A percentile compares a stretch with the other conserved stretches of the same genome.
Conservation (phyloP, 2,329 filamentous ascomycete genomes). For the Davidsoniella eucalypti region DNA sequence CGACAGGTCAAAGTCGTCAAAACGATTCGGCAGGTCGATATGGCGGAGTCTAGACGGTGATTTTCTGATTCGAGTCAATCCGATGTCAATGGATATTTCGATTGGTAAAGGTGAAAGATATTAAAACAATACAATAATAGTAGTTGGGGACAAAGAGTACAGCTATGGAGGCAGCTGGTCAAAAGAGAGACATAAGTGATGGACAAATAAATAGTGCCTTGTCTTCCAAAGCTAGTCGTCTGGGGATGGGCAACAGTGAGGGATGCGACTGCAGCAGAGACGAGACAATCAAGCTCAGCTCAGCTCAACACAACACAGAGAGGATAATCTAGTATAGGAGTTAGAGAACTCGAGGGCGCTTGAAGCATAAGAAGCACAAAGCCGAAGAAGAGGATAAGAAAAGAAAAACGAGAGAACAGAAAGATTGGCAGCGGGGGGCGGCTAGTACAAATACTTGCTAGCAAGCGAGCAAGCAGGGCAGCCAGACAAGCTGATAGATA, state of each 20-base stretch:
- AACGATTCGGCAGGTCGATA: too few species aligned
- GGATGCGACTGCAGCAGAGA: conserved; percentile 1
- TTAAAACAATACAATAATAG: conserved; percentile 4
- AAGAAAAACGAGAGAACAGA: conserved; percentile 5
- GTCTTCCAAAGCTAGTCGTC: too few species aligned
- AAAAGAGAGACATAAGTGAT: conserved; percentile 13
- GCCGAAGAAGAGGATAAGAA: conserved; percentile 13
- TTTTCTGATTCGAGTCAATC: too few species aligned
- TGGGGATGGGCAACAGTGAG: neutral
- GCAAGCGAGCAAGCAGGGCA: too few species aligned
- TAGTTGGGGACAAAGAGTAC: neutral
- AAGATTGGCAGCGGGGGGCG: conserved; percentile 1
- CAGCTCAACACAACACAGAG: neutral
- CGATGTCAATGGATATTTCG: too few species aligned
- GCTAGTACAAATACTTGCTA: neutral
- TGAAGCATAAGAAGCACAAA: conserved; percentile 14
- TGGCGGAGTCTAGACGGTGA: too few species aligned
- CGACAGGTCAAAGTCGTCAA: too few species aligned
- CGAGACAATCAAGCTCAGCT: conserved; percentile 4
- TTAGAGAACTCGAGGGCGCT: neutral
- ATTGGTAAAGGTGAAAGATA: neutral
- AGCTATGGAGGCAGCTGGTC: conserved; percentile 10
- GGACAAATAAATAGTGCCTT: too few species aligned
- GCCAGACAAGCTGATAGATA: too few species aligned
- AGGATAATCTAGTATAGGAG: conserved; percentile 1